A percentile compares a stretch with the other conserved stretches of the same genome.
These are phyloP conservation scores for Plantago ovata DNA, from an alignment of 257 asterid species.

Conservation along the genomic window DNA sequence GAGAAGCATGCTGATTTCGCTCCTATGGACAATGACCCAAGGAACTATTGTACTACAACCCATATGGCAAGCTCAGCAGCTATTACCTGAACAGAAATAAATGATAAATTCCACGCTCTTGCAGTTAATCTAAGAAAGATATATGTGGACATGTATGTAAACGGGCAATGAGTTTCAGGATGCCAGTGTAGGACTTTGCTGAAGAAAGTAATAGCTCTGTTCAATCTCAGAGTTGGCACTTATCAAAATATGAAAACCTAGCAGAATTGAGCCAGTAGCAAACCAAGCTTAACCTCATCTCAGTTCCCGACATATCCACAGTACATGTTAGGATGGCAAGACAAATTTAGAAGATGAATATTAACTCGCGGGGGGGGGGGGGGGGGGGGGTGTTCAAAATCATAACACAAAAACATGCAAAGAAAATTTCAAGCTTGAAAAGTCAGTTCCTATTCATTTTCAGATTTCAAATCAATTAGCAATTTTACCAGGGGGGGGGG, in stretches of 20 bases:
- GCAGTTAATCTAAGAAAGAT: not conserved
- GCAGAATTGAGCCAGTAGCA: no score
- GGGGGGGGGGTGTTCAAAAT: no score
- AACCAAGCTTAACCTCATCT: not conserved
- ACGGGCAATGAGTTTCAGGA: not conserved
- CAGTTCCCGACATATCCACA: not conserved
- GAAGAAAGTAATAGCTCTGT: not conserved
- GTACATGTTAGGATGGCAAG: not conserved
- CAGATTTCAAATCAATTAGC: no score
- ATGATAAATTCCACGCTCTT: constrained; percentile 2
- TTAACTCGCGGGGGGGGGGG: no score
- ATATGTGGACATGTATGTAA: not conserved
- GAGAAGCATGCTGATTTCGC: constrained; percentile 11
- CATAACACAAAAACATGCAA: no score
- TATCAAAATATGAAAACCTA: not conserved
- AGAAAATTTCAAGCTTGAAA: no score
- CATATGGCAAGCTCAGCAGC: constrained; percentile 7
- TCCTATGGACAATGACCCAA: constrained; percentile 14
- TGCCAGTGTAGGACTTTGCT: not conserved
- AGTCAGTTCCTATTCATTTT: no score
- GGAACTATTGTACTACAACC: constrained; percentile 9
- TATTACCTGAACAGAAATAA: not conserved
- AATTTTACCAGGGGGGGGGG: no score
- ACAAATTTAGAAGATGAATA: not conserved
- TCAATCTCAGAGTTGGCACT: not conserved